These are phyloP conservation scores for Termitomyces bulborhizus DNA, from an alignment of 768 basidiomycete genomes.

Conservation along the genomic window DNA sequence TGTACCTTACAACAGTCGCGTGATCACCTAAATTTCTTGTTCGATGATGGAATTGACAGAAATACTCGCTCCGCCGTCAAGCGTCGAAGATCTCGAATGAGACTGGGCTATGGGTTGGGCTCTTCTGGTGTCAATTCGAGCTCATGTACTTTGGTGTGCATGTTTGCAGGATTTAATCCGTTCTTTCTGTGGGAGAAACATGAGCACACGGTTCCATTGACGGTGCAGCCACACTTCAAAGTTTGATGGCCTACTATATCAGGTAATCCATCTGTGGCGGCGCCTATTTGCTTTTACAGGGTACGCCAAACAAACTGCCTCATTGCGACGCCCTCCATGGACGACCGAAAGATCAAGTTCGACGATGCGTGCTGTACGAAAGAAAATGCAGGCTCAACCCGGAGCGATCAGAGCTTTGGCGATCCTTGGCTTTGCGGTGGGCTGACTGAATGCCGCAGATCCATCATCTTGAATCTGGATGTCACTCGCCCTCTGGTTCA, in stretches of 20 bases:
- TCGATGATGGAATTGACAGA: neutral
- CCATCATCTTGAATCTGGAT: neutral
- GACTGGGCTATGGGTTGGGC: neutral
- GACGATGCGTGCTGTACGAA: neutral
- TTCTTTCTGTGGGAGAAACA: neutral
- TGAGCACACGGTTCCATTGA: neutral
- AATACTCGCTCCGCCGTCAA: neutral
- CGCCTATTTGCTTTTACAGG: neutral
- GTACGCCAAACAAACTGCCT: slow-evolving; percentile 3
- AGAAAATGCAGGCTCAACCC: neutral
- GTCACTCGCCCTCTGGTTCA: neutral
- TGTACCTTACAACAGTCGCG: neutral
- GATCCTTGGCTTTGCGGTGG: neutral
- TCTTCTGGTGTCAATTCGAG: neutral
- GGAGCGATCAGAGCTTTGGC: neutral
- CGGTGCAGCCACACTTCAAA: slow-evolving; percentile 2
- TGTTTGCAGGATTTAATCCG: neutral
- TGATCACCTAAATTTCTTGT: neutral
- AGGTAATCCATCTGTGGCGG: slow-evolving; percentile 2
- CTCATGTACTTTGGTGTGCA: neutral
- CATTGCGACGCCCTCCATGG: neutral
- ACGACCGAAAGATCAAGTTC: neutral
- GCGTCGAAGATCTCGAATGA: neutral
- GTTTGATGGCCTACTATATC: neutral
- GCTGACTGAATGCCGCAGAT: neutral